Evolutionary conservation across 108 stramenopile genomes (phyloP).

Genomic region (Skeletonema potamos): DNA sequence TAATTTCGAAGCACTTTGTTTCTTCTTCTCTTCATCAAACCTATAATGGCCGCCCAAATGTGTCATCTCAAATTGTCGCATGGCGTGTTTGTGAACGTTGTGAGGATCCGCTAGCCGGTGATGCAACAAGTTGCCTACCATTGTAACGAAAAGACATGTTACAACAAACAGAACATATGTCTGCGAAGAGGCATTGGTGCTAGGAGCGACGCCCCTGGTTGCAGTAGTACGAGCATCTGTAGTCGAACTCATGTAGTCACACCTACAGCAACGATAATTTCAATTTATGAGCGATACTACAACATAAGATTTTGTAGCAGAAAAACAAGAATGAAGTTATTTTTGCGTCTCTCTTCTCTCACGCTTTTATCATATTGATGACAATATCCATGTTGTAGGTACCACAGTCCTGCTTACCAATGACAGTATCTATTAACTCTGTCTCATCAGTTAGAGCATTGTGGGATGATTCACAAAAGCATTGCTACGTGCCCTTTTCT

Average conservation of each 20-base stretch:
- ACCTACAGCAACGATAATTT: too few relatives aligned
- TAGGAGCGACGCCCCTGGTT: background rate
- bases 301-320: too few relatives aligned
- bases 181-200: conserved; percentile 33
- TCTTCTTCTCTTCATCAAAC: background rate
- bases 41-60: background rate
- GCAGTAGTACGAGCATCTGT: background rate
- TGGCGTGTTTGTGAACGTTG: conserved; percentile 26
- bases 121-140: conserved; percentile 38
- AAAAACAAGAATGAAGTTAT: too few relatives aligned
- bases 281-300: too few relatives aligned
- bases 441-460: too few relatives aligned
- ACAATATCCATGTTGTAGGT: too few relatives aligned
- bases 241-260: background rate
- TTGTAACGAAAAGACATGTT: conserved; percentile 34
- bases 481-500: too few relatives aligned
- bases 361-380: too few relatives aligned
- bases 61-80: conserved; percentile 9
- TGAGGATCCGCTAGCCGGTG: conserved; percentile 44
- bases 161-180: conserved; percentile 40
- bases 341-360: too few relatives aligned
- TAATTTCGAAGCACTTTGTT: background rate
- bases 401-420: too few relatives aligned
- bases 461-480: too few relatives aligned
- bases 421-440: too few relatives aligned